Evolutionary conservation across 306 rosid species (phyloP), one percentile per base, ranked within the genome.

Genomic region (Pterocarpus santalinus): DNA sequence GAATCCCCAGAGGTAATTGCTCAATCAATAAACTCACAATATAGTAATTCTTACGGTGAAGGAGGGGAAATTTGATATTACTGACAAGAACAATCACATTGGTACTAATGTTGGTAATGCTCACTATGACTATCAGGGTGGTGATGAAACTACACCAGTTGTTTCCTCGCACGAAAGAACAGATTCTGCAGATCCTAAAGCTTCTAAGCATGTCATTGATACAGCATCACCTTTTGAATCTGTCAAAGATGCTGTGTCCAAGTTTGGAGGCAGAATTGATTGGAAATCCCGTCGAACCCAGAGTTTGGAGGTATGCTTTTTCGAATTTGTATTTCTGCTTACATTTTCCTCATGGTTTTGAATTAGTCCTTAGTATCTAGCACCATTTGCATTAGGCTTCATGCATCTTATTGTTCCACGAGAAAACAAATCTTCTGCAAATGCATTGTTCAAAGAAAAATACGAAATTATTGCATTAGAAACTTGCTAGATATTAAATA

Each of bases 171-270:
- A 61, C 30, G 60, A 22, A 38, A 73, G 28, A 13, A 41, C 4
- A 1, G 41, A 58, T 8, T 38, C 65, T 33, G 51, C 12, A 43
- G 53, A 55, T 67, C 22, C 67, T 7, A 72, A 8, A 56, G 11
- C 28, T 67, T 49, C 74, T 33, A 72, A 73, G 73, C 39, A 64
- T 17, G 16, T 60, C 6, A 80, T 86, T 80, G 89, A 86, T 49
- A 86, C 85, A 35, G 73, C 83, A 65, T 28, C 22, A 6, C 89
- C 89, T 10, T 33, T 86, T 76, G 87, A 86, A 68, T 86, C 89
- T 61, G 89, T 86, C 63, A 86, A 83, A 86, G 78, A 83, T 51
- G 85, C 80, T 66, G 87, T 83, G 67, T 80, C 63, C 46, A 86
- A 74, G 64, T 86, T 86, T 44, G 89, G 87, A 76, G 85, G 87